A percentile compares a stretch with the other conserved stretches of the same genome.
phyloP scores from a whole-genome alignment of 2,329 filamentous ascomycete species.

The Penicillium verrucosum region DNA sequence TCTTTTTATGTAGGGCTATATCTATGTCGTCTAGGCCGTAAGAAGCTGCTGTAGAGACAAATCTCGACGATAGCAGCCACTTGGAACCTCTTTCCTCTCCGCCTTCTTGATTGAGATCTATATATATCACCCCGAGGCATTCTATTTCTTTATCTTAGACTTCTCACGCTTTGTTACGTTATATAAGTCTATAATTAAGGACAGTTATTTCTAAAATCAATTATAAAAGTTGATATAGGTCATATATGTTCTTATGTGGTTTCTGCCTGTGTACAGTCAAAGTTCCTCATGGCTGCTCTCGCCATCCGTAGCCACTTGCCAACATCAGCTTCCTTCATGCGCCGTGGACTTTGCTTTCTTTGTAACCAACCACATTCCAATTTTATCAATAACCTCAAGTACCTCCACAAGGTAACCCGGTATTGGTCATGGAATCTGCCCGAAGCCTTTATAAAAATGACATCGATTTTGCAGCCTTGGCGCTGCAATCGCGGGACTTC shows the following conservation, averaged over 20 bases:
- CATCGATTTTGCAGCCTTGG: conserved; percentile 62
- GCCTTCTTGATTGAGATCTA: not conserved
- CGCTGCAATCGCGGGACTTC: conserved; percentile 58
- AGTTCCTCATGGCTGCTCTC: not conserved
- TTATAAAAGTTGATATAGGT: not conserved
- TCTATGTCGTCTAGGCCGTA: not conserved
- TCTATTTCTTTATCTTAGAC: not conserved
- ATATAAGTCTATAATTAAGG: not conserved
- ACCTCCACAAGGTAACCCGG: not conserved
- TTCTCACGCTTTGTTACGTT: not conserved
- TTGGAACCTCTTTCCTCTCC: not conserved
- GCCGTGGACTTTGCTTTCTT: not conserved
- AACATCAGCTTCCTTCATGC: not conserved
- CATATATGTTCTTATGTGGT: not conserved
- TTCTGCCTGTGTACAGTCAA: not conserved
- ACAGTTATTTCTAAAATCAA: not conserved
- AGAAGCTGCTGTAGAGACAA: not conserved
- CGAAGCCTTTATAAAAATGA: conserved; percentile 54
- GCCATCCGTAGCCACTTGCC: rapidly evolving
- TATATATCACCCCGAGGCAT: not conserved
- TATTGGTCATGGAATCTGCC: conserved; percentile 30
- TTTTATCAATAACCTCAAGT: not conserved
- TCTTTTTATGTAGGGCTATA: not conserved
- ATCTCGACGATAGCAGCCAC: not conserved
- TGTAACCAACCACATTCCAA: not conserved